Base-by-base conservation (phyloP, 345 rosid genomes). In the Populus tremula region DNA sequence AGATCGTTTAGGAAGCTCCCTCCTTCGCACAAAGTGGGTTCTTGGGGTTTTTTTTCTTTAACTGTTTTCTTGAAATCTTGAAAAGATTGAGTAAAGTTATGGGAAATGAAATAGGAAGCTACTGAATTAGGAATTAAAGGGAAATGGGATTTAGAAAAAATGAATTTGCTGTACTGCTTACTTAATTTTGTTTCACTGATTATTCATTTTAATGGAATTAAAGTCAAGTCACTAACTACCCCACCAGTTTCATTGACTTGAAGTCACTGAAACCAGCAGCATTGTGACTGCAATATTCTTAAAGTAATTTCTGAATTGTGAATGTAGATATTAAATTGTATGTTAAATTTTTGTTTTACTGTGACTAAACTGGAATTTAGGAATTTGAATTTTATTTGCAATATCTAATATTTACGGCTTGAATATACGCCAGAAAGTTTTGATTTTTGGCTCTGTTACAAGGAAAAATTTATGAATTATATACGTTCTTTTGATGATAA, bases 1-100 rank as follows among this genome's bases (percentile, higher is more conserved):
- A 87, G 89, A 85, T 92, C 91, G 54, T 93, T 81, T 62, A 87
- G 82, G 79, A 93, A 91, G 90, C 93, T 94, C 77, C 85, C 94
- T 54, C 86, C 88, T 87, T 79, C 88, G 0, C 98, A 93, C 86
- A 90, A 91, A 94, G 99, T 92, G 70, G 17, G 33, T 17, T 70
- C 8, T 29, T 10, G 6, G 2, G 13, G 21, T 21, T 13, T 54
- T 21, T 47, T 9, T 8, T 59, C 49, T 45, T 36, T 27, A 13
- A 1, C 5, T 56, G 21, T 8, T 73, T 65, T 65, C 16, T n/a
- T 47, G 11, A 27, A 65, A 23, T 25, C 6, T 14, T 45, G 39
- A n/a, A 21, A 54, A 54, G 23, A 20, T 5, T 7, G 61, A 54
- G 12, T 20, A 20, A 54, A 21, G 12, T 21, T 20, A 56, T 8